These are phyloP conservation scores for Kazachstania sp. DNA, from an alignment of 1,139 yeast species.

Conservation along the genomic window DNA sequence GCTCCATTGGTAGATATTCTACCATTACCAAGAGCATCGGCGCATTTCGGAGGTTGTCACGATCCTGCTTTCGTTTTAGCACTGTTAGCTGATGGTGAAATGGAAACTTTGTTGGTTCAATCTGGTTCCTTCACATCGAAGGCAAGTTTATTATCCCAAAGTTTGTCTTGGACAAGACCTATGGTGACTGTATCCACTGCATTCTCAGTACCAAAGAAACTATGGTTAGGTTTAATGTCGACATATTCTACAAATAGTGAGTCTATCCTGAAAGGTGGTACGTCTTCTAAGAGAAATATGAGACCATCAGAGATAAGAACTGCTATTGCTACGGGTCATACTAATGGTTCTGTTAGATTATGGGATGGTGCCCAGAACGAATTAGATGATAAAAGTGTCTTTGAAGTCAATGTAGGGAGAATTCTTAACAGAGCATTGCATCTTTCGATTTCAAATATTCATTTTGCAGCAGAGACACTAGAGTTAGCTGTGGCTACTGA, in stretches of 20 bases:
- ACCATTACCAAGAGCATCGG: constrained; percentile 48
- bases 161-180: constrained; percentile 71
- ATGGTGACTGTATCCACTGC: constrained; percentile 51
- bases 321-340: constrained; percentile 73
- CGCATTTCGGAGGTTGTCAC: constrained; percentile 63
- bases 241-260: constrained; percentile 6
- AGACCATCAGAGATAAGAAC: constrained; percentile 54
- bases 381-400: constrained; percentile 49
- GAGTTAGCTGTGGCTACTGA: constrained; percentile 58
- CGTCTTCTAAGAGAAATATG: constrained; percentile 30
- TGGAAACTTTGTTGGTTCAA: constrained; percentile 46
- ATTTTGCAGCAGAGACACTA: constrained; percentile 69
- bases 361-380: constrained; percentile 81
- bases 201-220: constrained; percentile 48
- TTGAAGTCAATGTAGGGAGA: constrained; percentile 46
- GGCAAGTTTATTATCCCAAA: constrained; percentile 65
- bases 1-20: constrained; percentile 40
- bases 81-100: constrained; percentile 50
- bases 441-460: constrained; percentile 47
- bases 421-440: constrained; percentile 38
- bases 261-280: constrained; percentile 64
- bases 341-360: constrained; percentile 66
- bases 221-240: constrained; percentile 63
- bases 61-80: constrained; percentile 56
- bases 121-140: constrained; percentile 48